Evolutionary conservation across 768 basidiomycete genomes (phyloP).

Genomic region (Hydnum rufescens): DNA sequence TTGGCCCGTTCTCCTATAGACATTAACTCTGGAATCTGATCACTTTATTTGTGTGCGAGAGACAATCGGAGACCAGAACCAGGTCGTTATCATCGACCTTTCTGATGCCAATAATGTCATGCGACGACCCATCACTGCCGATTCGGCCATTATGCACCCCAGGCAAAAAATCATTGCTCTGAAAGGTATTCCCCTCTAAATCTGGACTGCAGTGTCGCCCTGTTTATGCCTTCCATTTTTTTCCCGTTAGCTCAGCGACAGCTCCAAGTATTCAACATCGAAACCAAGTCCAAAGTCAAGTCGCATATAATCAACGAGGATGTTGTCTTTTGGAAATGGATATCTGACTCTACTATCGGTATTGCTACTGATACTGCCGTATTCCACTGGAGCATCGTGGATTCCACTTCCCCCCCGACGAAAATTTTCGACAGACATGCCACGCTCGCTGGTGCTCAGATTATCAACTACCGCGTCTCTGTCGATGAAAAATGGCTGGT

Average conservation of each 20-base stretch:
- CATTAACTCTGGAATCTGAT: constrained; percentile 90
- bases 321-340: constrained; percentile 98
- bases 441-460: constrained; percentile 84
- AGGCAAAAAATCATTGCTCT: constrained; percentile 90
- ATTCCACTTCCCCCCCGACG: constrained; percentile 58
- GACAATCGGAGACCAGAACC: constrained; percentile 85
- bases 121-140: constrained; percentile 89
- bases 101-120: constrained; percentile 94
- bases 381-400: constrained; percentile 71
- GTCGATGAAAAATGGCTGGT: constrained; percentile 96
- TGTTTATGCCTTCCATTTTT: neutral
- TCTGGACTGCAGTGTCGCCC: neutral
- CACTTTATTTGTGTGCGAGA: constrained; percentile 96
- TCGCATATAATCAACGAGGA: constrained; percentile 88
- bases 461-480: constrained; percentile 93
- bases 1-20: constrained; percentile 25
- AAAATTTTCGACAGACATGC: constrained; percentile 95
- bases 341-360: constrained; percentile 76
- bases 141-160: constrained; percentile 97
- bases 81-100: constrained; percentile 98
- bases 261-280: constrained; percentile 95
- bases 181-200: constrained; percentile 37
- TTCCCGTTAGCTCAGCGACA: constrained; percentile 58
- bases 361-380: constrained; percentile 90
- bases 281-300: constrained; percentile 93